Evolutionary conservation across 768 basidiomycete genomes (phyloP).

Genomic region (Hydnomerulius pinastri): DNA sequence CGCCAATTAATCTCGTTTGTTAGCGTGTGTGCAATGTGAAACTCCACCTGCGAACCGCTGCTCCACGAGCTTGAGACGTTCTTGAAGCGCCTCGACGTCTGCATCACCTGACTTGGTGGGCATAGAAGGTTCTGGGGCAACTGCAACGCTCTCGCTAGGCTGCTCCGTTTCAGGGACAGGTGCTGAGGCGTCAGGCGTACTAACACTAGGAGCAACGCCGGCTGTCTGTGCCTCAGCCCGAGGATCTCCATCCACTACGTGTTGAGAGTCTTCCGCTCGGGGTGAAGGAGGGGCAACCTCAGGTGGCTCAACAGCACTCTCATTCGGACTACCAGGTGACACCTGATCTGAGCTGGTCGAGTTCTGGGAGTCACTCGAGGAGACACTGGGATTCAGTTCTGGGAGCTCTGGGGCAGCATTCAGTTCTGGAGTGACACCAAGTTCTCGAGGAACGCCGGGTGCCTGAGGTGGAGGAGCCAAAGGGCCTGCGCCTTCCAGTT

Average conservation of each 20-base stretch:
- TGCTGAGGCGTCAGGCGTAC: neutral
- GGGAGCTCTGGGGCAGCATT: no score
- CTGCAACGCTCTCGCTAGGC: neutral
- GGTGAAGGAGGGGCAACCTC: neutral
- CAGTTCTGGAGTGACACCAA: neutral
- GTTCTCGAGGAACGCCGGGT: no score
- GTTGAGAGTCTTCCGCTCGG: constrained; percentile 1
- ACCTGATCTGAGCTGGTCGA: neutral
- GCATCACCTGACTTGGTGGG: constrained; percentile 7
- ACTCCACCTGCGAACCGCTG: constrained; percentile 71
- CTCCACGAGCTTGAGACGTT: constrained; percentile 69
- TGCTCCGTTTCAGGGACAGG: neutral
- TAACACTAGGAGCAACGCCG: neutral
- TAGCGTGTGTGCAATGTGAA: neutral
- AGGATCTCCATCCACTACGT: neutral
- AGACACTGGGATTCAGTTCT: no score
- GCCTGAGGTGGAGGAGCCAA: no score
- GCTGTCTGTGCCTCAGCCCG: neutral
- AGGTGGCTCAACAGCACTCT: neutral
- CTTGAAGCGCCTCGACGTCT: constrained; percentile 60
- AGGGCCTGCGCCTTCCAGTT: neutral
- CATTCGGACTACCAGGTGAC: neutral
- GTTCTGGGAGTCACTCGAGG: neutral
- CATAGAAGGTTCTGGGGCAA: neutral
- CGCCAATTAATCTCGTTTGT: constrained; percentile 1